A percentile compares a stretch with the other conserved stretches of the same genome.
Conservation (phyloP, 306 rosid species). For the Adenanthera pavonina region DNA sequence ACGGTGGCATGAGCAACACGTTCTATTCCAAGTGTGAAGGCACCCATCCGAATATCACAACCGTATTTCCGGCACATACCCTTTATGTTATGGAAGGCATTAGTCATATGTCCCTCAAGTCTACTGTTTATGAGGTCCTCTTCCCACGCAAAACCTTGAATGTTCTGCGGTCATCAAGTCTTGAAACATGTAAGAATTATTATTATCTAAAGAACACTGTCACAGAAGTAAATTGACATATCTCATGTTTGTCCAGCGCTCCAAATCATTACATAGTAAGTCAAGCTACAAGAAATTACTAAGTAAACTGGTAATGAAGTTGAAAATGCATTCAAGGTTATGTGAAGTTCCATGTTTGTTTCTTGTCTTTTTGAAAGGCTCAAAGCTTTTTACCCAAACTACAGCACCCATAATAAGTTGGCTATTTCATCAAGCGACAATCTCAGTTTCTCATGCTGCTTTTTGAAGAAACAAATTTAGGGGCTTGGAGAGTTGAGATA, state of each 20-base stretch:
- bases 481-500: too few species aligned
- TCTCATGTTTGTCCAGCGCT: background rate
- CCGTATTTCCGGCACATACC: conserved; percentile 81
- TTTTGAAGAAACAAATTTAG: background rate
- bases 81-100: conserved; percentile 84
- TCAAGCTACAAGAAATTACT: background rate
- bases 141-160: conserved; percentile 97
- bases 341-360: background rate
- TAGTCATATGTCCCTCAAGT: conserved; percentile 73
- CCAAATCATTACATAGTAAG: background rate
- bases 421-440: background rate
- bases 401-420: background rate
- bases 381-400: background rate
- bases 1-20: conserved; percentile 90
- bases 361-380: background rate
- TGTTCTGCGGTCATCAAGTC: conserved; percentile 60
- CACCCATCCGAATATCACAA: conserved; percentile 95
- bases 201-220: background rate
- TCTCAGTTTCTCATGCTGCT: background rate
- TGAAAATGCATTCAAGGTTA: background rate
- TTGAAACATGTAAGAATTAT: conserved; percentile 12
- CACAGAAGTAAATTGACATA: background rate
- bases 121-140: conserved; percentile 86
- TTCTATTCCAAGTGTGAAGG: conserved; percentile 82
- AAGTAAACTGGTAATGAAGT: background rate